These are phyloP conservation scores for Aspergillus ostianus DNA, from an alignment of 495 filamentous ascomycete species.

Conservation along the genomic window DNA sequence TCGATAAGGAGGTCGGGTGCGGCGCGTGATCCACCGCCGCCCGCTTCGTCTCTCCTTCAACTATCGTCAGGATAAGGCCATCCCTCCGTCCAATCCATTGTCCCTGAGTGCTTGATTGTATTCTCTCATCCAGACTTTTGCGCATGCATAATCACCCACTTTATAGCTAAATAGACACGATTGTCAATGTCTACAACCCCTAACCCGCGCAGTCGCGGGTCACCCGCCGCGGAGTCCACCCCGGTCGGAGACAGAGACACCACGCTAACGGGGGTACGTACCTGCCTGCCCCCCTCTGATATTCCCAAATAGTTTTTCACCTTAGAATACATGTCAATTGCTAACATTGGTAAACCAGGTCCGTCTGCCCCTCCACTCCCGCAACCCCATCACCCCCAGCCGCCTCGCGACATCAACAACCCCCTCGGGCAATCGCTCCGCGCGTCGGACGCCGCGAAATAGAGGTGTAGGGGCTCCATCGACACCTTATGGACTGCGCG, in stretches of 20 bases:
- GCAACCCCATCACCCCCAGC: conserved; percentile 41
- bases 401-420: conserved; percentile 33
- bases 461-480: conserved; percentile 44
- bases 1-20: conserved; percentile 19
- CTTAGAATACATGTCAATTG: neutral
- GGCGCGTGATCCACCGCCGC: neutral
- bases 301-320: neutral
- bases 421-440: conserved; percentile 36
- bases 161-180: neutral
- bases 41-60: neutral
- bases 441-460: conserved; percentile 37
- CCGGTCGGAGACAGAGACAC: conserved; percentile 35
- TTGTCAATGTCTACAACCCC: conserved; percentile 37
- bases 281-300: neutral
- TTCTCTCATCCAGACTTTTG: neutral
- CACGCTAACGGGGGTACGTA: conserved; percentile 33
- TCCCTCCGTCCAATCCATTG: neutral
- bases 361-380: conserved; percentile 35
- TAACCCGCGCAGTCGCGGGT: conserved; percentile 34
- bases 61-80: neutral
- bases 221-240: conserved; percentile 24
- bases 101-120: neutral
- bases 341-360: conserved; percentile 19
- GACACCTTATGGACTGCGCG: conserved; percentile 72
- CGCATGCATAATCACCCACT: neutral